Evolutionary conservation across 352 stramenopile genomes (phyloP).

Genomic region (Phytophthora colocasiae): DNA sequence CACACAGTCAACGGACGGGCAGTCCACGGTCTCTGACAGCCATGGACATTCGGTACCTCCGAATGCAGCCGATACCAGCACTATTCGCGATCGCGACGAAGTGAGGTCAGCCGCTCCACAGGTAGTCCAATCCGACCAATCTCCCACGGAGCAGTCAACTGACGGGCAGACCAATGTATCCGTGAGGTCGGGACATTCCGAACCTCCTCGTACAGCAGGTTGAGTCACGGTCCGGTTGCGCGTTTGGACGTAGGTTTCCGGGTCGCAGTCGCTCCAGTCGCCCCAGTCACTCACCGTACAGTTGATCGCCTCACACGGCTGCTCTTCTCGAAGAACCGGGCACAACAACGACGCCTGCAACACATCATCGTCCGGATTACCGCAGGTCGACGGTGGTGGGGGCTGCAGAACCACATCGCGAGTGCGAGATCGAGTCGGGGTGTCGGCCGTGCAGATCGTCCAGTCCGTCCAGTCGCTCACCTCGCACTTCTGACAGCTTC

Average conservation of each 20-base stretch:
- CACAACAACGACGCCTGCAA: constrained; percentile 35
- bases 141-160: constrained; percentile 45
- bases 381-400: constrained; percentile 38
- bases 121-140: constrained; percentile 47
- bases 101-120: constrained; percentile 41
- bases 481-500: constrained; percentile 62
- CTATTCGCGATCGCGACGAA: constrained; percentile 33
- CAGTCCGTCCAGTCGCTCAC: constrained; percentile 57
- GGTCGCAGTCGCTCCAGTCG: constrained; percentile 51
- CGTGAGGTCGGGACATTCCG: constrained; percentile 44
- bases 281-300: constrained; percentile 63
- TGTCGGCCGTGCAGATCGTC: constrained; percentile 50
- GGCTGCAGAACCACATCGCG: constrained; percentile 48
- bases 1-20: constrained; percentile 55
- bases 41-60: constrained; percentile 46
- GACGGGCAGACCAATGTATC: constrained; percentile 46
- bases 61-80: constrained; percentile 30
- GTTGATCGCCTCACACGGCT: constrained; percentile 52
- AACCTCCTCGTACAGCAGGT: constrained; percentile 45
- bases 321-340: constrained; percentile 48
- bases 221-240: constrained; percentile 49
- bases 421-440: constrained; percentile 48
- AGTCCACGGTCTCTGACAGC: constrained; percentile 36
- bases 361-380: constrained; percentile 23
- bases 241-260: constrained; percentile 47